Evolutionary conservation across 176 grass and related monocot species (phyloP), one percentile per base, ranked within the genome.

Genomic region (Bonia amplexicaulis): DNA sequence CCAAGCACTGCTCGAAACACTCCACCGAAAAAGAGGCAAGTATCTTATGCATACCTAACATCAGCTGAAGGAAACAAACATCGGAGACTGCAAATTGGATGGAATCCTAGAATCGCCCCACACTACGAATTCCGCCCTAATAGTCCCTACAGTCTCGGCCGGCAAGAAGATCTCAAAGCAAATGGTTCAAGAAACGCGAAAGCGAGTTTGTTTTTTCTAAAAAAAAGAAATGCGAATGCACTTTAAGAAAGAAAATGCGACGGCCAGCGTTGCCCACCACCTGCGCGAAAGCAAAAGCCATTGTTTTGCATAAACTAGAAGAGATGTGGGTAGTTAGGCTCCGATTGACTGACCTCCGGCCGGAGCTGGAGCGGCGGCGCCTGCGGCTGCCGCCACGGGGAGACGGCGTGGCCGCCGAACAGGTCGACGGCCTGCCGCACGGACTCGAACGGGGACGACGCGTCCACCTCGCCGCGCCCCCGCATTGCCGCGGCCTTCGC

Each of bases 391-490:
- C 89, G 82, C 80, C 85, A 88, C 49, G 71, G 66, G 39, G 88
- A 45, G 78, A 69, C 71, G 31, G 81, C 77, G 62, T 78, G 73
- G 84, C 95, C 90, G 17, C 90, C 91, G 77, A 95, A 98, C 22
- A 74, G 89, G 66, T 89, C 55, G 62, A 98, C 83, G 74, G 96
- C 93, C 87, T 90, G 89, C 45, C 90, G 92, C 71, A 98, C 96
- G 39, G 96, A 98, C 65, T 79, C 77, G 77, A 98, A 98, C 71
- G 83, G 91, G 23, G 91, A 92, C 15, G 96, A 92, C 29, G 89
- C 90, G 87, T 98, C 96, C 60, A 98, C 96, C 96, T 93, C 92
- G 59, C 90, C 91, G 52, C 78, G 85, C 19, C 85, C 87, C 42
- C 59, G 79, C 89, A 83, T 92, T 78, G 37, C 58, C 57, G 71